Base-by-base conservation (phyloP, 352 stramenopile species). In the Saprolegnia diclina region DNA sequence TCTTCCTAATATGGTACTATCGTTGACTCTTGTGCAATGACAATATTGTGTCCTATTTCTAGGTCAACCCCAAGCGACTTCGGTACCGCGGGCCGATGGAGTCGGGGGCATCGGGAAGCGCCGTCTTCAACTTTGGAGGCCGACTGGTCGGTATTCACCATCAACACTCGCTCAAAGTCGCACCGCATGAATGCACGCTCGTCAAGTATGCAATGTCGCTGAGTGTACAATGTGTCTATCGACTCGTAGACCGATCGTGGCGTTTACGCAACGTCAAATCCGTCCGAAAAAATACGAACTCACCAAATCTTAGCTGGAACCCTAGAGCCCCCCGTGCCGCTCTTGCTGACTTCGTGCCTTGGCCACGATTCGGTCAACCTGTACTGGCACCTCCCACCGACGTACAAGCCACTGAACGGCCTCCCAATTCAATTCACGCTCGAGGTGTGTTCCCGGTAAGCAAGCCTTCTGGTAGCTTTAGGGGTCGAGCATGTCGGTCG, bases 51-150 rank as follows among this genome's bases (percentile, higher is more conserved):
- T n/a, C 11, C 3, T 14, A 4, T n/a, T 48, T 7, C 10, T 52
- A 64, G 56, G n/a, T 64, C 37, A 64, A 64, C n/a, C 32, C 56
- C 18, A 64, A 64, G n/a, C 56, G 56, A 29, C 24, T 64, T n/a
- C 35, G 42, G 35, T 64, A 64, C 37, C 56, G n/a, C 13, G 24
- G 5, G 10, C 13, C 19, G 4, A 52, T 64, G 35, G 35, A 46
- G 21, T 52, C 35, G 5, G 56, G 56, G 40, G 35, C 56, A 5
- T 48, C 56, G 14, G 56, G 56, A 5, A 52, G 56, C 40, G 35
- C 56, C 0, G 40, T 64, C 14, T 64, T 64, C 38, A 64, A 64
- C 24, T 64, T 50, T 52, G 56, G 56, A 6, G 56, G 56, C 16
- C 56, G 56, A 32, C 24, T 64, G 9, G 7, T 64, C 5, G 56